phyloP scores from a whole-genome alignment of 345 rosid genomes.

The Eutrema yunnanense region DNA sequence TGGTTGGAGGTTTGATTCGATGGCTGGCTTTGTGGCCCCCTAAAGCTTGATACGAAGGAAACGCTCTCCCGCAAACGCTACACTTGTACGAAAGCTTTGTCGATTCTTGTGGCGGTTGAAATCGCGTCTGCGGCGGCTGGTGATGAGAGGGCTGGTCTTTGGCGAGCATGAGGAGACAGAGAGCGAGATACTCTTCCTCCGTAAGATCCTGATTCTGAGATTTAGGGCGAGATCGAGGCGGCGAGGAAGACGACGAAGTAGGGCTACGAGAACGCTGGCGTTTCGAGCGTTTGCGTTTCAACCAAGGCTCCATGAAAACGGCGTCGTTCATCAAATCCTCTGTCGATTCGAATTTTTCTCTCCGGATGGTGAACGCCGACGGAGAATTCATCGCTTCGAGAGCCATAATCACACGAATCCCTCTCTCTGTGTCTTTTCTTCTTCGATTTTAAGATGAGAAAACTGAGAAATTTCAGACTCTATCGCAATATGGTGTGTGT shows the following conservation, averaged over 20 bases:
- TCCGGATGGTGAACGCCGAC: neutral
- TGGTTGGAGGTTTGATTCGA: conserved; percentile 49
- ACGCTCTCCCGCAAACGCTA: conserved; percentile 67
- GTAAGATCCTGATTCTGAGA: conserved; percentile 19
- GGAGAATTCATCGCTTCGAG: conserved; percentile 66
- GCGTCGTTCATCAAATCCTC: conserved; percentile 25
- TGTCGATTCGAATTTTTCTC: neutral
- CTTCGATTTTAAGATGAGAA: neutral
- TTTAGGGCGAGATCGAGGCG: conserved; percentile 10
- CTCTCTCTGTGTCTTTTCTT: neutral
- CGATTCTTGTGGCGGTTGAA: conserved; percentile 23
- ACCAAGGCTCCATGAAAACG: conserved; percentile 46
- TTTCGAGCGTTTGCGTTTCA: conserved; percentile 67
- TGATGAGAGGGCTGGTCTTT: conserved; percentile 30
- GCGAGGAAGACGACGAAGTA: conserved; percentile 28
- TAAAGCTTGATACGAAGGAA: conserved; percentile 83
- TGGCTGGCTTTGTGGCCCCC: conserved; percentile 99
- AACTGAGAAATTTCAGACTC: neutral
- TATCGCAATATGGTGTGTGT: neutral
- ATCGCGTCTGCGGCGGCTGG: conserved; percentile 10
- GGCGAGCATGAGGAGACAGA: conserved; percentile 79
- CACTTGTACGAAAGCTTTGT: conserved; percentile 55
- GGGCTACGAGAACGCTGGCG: conserved; percentile 36
- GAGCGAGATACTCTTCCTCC: conserved; percentile 70
- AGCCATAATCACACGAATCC: conserved; percentile 39